Evolutionary conservation across 2,329 filamentous ascomycete species (phyloP), one percentile per base, ranked within the genome.

Genomic region (Cytospora piceicola): DNA sequence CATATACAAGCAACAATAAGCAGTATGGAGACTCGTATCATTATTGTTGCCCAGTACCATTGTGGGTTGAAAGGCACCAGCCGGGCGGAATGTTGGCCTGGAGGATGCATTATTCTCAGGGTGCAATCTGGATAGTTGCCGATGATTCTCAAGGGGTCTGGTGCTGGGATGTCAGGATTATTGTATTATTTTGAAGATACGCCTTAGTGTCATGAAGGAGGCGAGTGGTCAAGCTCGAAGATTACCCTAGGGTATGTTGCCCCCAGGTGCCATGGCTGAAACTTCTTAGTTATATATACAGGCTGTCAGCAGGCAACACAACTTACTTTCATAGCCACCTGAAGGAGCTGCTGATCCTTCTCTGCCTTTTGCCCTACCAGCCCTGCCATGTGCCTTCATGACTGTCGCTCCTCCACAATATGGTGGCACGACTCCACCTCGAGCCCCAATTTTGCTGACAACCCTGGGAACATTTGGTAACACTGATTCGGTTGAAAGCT

Each of bases 11-110:
- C 56, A 49, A 11, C 27, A 3, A 22, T 1, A 29, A 39, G 30
- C n/a, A 58, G 15, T 14, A 58, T 49, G 2, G 49, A 12, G 46
- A 49, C 17, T 22, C 56, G 56, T 8, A 49, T 32, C 11, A 24
- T 49, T 6, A 58, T 32, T 20, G 32, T 58, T 58, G 27, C 39
- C 2, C 9, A 20, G 56, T 58, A 22, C 39, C 56, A 58, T 49
- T 17, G 7, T 42, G 42, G 56, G 4, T 17, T 58, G 56, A 32
- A 49, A 8, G 56, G 56, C 17, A 58, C 56, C 5, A 58, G 20
- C 9, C 39, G 36, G 12, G 11, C 17, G 24, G 39, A 27, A 8
- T 8, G 32, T 32, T 9, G 15, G 30, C 15, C 32, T 14, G 27
- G 20, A 4, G 15, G 17, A 20, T 15, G 39, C 39, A 42, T n/a